phyloP scores from a whole-genome alignment of 2,329 filamentous ascomycete genomes.

The Dothistroma septosporum region DNA sequence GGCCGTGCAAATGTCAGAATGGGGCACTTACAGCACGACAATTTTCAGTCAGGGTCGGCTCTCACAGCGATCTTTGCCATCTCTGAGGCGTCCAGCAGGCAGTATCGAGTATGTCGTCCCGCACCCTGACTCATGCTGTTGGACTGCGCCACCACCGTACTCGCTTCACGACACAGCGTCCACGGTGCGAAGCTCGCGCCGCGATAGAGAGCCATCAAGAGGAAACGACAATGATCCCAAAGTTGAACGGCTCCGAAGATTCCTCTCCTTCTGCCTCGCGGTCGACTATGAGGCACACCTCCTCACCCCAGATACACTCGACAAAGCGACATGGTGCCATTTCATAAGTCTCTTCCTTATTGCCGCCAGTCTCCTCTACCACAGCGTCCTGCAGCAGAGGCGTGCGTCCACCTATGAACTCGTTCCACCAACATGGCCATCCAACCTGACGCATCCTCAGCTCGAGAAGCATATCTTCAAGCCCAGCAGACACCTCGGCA shows the following conservation, averaged over 20 bases:
- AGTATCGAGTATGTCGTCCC: not conserved
- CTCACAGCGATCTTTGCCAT: not conserved
- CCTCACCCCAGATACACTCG: not conserved
- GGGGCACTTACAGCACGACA: too few species aligned
- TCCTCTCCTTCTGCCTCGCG: conserved; percentile 5
- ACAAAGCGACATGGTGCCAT: not conserved
- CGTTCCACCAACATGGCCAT: not conserved
- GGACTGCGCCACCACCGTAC: not conserved
- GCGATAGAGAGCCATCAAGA: not conserved
- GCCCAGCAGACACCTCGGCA: not conserved
- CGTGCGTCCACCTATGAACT: too few species aligned
- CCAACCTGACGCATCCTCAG: not conserved
- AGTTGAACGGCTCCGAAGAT: not conserved
- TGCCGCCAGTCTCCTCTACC: not conserved
- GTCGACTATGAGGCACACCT: conserved; percentile 1
- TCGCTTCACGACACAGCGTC: not conserved
- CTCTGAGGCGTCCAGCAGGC: not conserved
- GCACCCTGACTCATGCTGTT: not conserved
- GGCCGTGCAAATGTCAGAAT: too few species aligned
- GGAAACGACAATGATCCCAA: not conserved
- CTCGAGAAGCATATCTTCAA: not conserved
- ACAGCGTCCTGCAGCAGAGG: too few species aligned
- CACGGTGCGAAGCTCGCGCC: not conserved
- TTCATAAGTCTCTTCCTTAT: not conserved
- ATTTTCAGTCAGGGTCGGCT: too few species aligned